A percentile compares a stretch with the other conserved stretches of the same genome.
Evolutionary conservation across 352 stramenopile genomes (phyloP).

Genomic region (Phytopythium chamaehyphon): DNA sequence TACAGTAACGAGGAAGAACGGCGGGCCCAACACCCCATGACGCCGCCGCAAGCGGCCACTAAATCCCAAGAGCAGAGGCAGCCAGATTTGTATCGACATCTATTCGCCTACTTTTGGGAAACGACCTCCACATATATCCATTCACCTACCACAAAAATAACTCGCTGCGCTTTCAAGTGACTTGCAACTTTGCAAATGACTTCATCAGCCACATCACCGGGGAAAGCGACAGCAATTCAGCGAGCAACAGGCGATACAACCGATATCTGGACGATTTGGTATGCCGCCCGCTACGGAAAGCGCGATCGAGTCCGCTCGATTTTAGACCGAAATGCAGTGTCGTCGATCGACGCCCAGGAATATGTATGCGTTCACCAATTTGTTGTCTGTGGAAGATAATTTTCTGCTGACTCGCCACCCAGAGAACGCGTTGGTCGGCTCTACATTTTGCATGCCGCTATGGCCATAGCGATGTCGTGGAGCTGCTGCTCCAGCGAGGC

Average conservation of each 20-base stretch:
- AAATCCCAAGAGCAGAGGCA: too few species aligned
- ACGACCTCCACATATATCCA: conserved; percentile 2
- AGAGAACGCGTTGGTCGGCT: conserved; percentile 55
- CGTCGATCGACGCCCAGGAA: conserved; percentile 50
- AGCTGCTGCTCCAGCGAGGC: conserved; percentile 41
- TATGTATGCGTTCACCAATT: conserved; percentile 18
- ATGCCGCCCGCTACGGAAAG: conserved; percentile 60
- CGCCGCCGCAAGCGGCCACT: background rate
- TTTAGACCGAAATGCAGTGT: conserved; percentile 31
- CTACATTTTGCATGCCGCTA: conserved; percentile 60
- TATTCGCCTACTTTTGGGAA: background rate
- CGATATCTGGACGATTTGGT: conserved; percentile 74
- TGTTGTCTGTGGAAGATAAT: background rate
- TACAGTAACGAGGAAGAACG: background rate
- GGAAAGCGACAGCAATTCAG: conserved; percentile 19
- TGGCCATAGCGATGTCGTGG: conserved; percentile 40
- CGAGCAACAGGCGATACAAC: conserved; percentile 15
- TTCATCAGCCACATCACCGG: conserved; percentile 2
- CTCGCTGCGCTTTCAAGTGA: conserved; percentile 12
- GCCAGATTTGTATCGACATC: too few species aligned
- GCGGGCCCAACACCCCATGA: conserved; percentile 2
- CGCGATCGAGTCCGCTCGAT: conserved; percentile 42
- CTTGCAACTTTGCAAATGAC: conserved; percentile 25
- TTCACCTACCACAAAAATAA: conserved; percentile 1
- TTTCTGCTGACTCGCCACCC: background rate